Percentiles rank a stretch among this genome's conserved stretches.
phyloP scores from a whole-genome alignment of 352 stramenopile species.

The Pythium aristosporum region DNA sequence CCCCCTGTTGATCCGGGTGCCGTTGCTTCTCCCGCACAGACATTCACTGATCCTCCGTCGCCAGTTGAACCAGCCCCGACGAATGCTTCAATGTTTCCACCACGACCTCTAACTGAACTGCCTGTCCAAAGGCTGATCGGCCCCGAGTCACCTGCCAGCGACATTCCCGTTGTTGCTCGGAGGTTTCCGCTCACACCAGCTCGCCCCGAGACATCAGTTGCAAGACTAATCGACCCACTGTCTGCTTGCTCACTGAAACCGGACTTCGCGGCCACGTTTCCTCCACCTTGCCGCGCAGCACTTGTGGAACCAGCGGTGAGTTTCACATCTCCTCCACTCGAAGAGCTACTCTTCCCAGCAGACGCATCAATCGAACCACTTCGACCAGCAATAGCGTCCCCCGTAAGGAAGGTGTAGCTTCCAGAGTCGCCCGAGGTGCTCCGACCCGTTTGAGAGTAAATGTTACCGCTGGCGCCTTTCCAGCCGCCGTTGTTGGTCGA shows the following conservation, averaged over 20 bases:
- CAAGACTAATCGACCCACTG: conserved; percentile 78
- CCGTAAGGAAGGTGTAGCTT: conserved; percentile 51
- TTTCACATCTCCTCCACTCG: conserved; percentile 70
- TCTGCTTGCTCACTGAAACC: conserved; percentile 63
- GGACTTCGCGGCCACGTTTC: conserved; percentile 72
- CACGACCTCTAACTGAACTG: conserved; percentile 46
- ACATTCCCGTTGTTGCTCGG: conserved; percentile 53
- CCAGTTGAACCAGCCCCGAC: conserved; percentile 56
- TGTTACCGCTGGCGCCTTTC: conserved; percentile 67
- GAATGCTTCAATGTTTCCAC: conserved; percentile 60
- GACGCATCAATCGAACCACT: conserved; percentile 44
- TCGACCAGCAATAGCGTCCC: conserved; percentile 44
- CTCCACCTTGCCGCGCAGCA: conserved; percentile 51
- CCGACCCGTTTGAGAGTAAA: conserved; percentile 59
- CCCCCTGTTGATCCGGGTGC: conserved; percentile 42
- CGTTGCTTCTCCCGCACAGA: conserved; percentile 63
- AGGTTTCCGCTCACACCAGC: conserved; percentile 79
- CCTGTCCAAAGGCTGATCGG: conserved; percentile 69
- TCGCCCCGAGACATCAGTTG: conserved; percentile 70
- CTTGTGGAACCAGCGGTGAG: conserved; percentile 60
- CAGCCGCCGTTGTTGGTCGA: conserved; percentile 61
- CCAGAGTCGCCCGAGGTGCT: conserved; percentile 59
- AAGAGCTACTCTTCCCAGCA: conserved; percentile 55
- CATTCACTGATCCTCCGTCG: conserved; percentile 64
- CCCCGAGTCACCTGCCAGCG: conserved; percentile 63